Evolutionary conservation across 257 asterid genomes (phyloP).

Genomic region (Solanum lignicaule): DNA sequence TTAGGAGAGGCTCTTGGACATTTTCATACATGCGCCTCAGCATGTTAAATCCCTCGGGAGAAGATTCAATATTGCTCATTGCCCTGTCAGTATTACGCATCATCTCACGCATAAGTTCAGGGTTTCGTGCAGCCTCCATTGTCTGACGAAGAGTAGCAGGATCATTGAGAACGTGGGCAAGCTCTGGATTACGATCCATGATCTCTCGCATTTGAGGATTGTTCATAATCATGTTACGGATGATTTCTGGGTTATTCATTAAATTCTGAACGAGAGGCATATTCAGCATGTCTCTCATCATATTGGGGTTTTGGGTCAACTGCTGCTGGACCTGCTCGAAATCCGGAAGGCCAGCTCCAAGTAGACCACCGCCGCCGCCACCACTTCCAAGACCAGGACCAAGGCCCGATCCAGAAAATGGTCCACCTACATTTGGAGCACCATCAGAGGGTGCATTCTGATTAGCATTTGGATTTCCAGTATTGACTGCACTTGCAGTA

Average conservation of each 20-base stretch:
- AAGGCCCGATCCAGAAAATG: slow-evolving; percentile 22
- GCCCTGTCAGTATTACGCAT: slow-evolving; percentile 62
- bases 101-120: slow-evolving; percentile 66
- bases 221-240: slow-evolving; percentile 39
- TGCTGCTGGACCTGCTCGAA: slow-evolving; percentile 43
- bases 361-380: slow-evolving; percentile 20
- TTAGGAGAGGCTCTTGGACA: slow-evolving; percentile 51
- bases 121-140: slow-evolving; percentile 59
- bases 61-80: slow-evolving; percentile 53
- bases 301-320: slow-evolving; percentile 39
- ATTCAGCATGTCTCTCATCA: slow-evolving; percentile 46
- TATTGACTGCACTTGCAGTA: slow-evolving; percentile 12
- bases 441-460: slow-evolving; percentile 21
- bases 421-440: slow-evolving; percentile 23
- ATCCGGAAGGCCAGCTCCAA: slow-evolving; percentile 42
- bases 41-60: slow-evolving; percentile 62
- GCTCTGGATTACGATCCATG: slow-evolving; percentile 51
- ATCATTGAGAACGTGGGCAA: slow-evolving; percentile 47
- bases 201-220: slow-evolving; percentile 64
- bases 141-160: slow-evolving; percentile 52
- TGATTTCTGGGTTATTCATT: slow-evolving; percentile 50
- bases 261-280: slow-evolving; percentile 41
- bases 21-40: slow-evolving; percentile 60
- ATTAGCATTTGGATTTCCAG: slow-evolving; percentile 16
- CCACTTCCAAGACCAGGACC: slow-evolving; percentile 40